These are phyloP conservation scores for Macrolepiota albuminosa DNA, from an alignment of 768 basidiomycete genomes.

Conservation along the genomic window DNA sequence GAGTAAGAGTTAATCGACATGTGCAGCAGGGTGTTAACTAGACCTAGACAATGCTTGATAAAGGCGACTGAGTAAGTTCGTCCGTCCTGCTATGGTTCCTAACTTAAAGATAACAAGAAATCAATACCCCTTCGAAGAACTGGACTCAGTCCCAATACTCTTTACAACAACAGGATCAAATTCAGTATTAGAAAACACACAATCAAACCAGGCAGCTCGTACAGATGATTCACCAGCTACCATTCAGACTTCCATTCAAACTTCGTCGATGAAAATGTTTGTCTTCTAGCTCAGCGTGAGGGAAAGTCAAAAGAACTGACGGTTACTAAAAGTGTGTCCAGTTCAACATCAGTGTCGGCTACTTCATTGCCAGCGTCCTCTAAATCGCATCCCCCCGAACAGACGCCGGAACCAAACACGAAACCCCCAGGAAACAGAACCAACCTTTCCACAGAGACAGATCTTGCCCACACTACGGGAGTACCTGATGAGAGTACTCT, in stretches of 20 bases:
- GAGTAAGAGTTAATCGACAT: not conserved
- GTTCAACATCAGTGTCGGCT: not conserved
- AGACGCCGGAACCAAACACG: not conserved
- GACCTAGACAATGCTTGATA: not conserved
- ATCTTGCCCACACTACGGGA: too few relatives aligned
- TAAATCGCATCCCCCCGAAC: not conserved
- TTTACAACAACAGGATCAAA: not conserved
- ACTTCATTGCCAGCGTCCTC: not conserved
- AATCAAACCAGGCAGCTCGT: too few relatives aligned
- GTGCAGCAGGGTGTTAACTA: not conserved
- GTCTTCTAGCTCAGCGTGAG: not conserved
- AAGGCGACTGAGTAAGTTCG: not conserved
- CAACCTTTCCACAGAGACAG: not conserved
- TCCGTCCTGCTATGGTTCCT: not conserved
- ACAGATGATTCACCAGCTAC: too few relatives aligned
- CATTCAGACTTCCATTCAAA: too few relatives aligned
- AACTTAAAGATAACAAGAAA: not conserved
- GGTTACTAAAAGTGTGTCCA: not conserved
- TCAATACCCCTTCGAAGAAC: not conserved
- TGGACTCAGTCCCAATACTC: not conserved
- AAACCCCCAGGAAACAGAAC: not conserved
- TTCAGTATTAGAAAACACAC: not conserved
- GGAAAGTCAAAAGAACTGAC: not conserved
- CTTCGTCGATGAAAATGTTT: not conserved
- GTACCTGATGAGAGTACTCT: not conserved